Base-by-base conservation (phyloP, 768 basidiomycete species). In the Tylopilus felleus region DNA sequence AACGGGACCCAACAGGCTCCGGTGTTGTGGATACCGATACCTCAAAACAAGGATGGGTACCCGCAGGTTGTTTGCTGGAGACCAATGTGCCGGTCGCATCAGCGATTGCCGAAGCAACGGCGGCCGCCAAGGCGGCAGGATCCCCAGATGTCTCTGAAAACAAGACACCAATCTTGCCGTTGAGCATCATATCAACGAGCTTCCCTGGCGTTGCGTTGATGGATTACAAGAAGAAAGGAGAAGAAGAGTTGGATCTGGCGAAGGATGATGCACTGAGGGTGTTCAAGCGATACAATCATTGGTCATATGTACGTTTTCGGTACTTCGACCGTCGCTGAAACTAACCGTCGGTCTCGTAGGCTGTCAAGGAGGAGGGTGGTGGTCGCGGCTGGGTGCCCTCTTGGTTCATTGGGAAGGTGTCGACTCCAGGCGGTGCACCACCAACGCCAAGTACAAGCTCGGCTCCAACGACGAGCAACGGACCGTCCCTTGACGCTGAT, bases 341-440 rank as follows among this genome's bases (percentile, higher is more conserved):
- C 51, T 57, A 38, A 64, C 39, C 28, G 52, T n/a, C 59, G 52
- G 17, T 39, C 40, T 53, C 46, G 19, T 62, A 93, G 90, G 92
- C 92, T 59, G 93, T 98, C 65, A 94, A 95, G 71, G 91, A 97
- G 65, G 87, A 90, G 14, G 85, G 86, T 21, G 96, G 96, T 41
- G 90, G 93, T 71, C 84, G 96, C 58, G 96, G 96, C 35, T 98
- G 96, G 96, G 93, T 97, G 22, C 95, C 95, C 7, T 93, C 92
- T 22, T 98, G 96, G 96, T 96, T 92, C 68, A 93, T 96, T 56
- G 93, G 94, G 49, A 97, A 95, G 70, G 83, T 90, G 25, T 75
- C 79, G 5, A 69, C 78, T 6, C 66, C 73, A 0, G 64, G 70
- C 8, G 75, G 68, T 8, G 74, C 69, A 67, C 80, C 56, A 66